phyloP scores from a whole-genome alignment of 2,329 filamentous ascomycete genomes.

The Coniella vitis region DNA sequence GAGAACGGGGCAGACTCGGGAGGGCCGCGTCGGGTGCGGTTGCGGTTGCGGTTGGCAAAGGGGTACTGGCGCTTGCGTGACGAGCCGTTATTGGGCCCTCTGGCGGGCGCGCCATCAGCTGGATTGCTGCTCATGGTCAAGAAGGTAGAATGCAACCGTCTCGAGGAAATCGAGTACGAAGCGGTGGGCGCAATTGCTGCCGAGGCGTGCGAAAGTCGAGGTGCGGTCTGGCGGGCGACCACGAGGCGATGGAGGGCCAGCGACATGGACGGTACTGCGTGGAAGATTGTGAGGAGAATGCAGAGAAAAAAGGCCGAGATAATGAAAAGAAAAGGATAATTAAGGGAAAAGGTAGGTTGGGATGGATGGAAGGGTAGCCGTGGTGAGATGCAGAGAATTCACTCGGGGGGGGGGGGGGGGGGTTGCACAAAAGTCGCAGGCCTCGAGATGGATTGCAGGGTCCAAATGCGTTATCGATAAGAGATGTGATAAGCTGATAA shows the following conservation, averaged over 20 bases:
- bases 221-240: not conserved
- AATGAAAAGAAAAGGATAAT: not conserved
- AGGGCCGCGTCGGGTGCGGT: constrained; percentile 1
- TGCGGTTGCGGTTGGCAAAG: constrained; percentile 1
- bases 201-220: not conserved
- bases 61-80: constrained; percentile 6
- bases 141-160: not conserved
- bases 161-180: not conserved
- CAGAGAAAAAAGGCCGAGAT: too few relatives aligned
- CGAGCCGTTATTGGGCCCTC: not conserved
- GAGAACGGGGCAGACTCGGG: constrained; percentile 2
- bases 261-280: not conserved
- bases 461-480: not conserved
- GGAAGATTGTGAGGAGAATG: not conserved
- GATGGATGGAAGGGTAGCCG: not conserved
- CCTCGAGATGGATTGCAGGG: too few relatives aligned
- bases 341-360: not conserved
- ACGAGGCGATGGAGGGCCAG: not conserved
- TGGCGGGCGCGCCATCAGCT: not conserved
- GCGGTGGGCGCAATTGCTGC: not conserved
- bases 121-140: constrained; percentile 4
- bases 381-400: not conserved
- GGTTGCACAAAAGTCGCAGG: too few relatives aligned
- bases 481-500: not conserved
- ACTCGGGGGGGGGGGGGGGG: not conserved